A percentile compares a stretch with the other conserved stretches of the same genome.
Evolutionary conservation across 805 yeast genomes (phyloP).

Genomic region (Pichia insulana): DNA sequence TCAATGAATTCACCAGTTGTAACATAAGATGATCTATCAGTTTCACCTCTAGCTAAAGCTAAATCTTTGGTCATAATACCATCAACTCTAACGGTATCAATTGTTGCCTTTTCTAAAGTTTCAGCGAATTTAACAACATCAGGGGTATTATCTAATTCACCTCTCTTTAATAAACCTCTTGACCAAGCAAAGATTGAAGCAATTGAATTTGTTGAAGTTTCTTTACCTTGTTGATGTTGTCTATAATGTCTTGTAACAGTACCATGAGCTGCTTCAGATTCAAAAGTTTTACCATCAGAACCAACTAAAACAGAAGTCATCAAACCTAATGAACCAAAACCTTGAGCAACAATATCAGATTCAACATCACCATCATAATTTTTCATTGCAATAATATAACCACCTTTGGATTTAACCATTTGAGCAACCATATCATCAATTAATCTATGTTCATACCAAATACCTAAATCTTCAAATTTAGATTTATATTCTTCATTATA

Average conservation of each 20-base stretch:
- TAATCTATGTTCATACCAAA: constrained; percentile 94
- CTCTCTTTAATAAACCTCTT: constrained; percentile 88
- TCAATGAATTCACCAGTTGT: constrained; percentile 88
- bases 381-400: constrained; percentile 91
- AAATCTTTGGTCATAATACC: constrained; percentile 94
- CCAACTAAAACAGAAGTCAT: constrained; percentile 96
- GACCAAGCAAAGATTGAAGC: constrained; percentile 98
- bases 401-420: constrained; percentile 94
- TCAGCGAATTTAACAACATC: constrained; percentile 77
- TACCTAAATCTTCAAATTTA: constrained; percentile 68
- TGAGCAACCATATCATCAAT: constrained; percentile 99
- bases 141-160: constrained; percentile 78
- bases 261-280: constrained; percentile 98
- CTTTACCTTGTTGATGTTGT: constrained; percentile 93
- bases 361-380: constrained; percentile 98
- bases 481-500: constrained; percentile 62
- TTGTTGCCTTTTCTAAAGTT: constrained; percentile 69
- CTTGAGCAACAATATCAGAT: constrained; percentile 95
- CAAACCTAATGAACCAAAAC: constrained; percentile 91
- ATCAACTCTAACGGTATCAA: constrained; percentile 76
- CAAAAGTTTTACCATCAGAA: constrained; percentile 95
- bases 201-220: constrained; percentile 93
- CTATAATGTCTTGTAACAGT: constrained; percentile 96
- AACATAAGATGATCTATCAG: constrained; percentile 73
- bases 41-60: constrained; percentile 82